A percentile compares a stretch with the other conserved stretches of the same genome.
phyloP scores from a whole-genome alignment of 106 monocot species.

The Triglochin maritima region DNA sequence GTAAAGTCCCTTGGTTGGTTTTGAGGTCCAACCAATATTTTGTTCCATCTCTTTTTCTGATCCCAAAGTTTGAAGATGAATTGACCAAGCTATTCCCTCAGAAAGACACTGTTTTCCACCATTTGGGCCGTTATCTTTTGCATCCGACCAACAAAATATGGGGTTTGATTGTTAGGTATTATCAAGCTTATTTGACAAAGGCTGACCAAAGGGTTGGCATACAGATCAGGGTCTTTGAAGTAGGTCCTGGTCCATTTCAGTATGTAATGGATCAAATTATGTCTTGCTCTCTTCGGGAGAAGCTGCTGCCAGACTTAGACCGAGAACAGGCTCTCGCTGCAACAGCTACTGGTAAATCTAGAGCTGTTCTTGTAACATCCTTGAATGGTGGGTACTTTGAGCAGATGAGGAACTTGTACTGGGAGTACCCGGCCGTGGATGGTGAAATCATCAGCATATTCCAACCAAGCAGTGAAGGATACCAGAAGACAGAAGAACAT shows the following conservation, averaged over 20 bases:
- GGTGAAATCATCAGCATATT: constrained; percentile 36
- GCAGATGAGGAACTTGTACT: constrained; percentile 25
- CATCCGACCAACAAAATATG: constrained; percentile 73
- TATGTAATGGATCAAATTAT: constrained; percentile 14
- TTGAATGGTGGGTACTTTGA: constrained; percentile 21
- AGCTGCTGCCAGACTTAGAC: constrained; percentile 15
- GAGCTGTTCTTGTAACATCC: constrained; percentile 33
- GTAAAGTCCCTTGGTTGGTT: constrained; percentile 59
- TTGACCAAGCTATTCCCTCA: constrained; percentile 50
- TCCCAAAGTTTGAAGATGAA: constrained; percentile 48
- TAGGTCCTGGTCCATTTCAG: constrained; percentile 27
- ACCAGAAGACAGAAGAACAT: constrained; percentile 20
- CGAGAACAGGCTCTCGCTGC: not conserved
- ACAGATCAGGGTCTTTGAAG: constrained; percentile 59
- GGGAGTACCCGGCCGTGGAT: constrained; percentile 22
- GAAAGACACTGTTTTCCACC: constrained; percentile 79
- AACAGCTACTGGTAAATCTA: constrained; percentile 11
- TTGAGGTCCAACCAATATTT: constrained; percentile 69
- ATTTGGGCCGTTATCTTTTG: constrained; percentile 69
- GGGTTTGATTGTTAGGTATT: constrained; percentile 66
- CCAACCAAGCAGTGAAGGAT: constrained; percentile 46
- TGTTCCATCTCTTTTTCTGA: constrained; percentile 60
- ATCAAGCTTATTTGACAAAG: constrained; percentile 54
- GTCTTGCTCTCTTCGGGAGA: constrained; percentile 10
- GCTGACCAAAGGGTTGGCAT: constrained; percentile 59